Evolutionary conservation across 2,329 filamentous ascomycete species (phyloP), one percentile per base, ranked within the genome.

Genomic region (Ascosphaera pollenicola): DNA sequence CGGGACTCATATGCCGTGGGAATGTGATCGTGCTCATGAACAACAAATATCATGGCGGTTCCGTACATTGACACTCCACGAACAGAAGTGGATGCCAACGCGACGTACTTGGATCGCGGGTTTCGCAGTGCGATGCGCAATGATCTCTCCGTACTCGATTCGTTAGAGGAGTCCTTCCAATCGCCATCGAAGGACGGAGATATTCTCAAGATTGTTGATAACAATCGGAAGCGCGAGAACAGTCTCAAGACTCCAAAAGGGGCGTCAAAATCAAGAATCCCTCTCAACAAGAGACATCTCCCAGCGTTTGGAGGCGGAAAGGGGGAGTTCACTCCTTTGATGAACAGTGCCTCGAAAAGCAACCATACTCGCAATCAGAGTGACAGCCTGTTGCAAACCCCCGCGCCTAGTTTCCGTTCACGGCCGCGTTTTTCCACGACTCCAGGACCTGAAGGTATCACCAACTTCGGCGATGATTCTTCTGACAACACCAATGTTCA

Each of bases 281-380:
- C 78, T 16, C 68, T 93, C 34, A 69, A 70, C 44, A 73, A 80
- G 55, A 69, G 74, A 47, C 72, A 83, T 49, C 64, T 83, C 17
- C 78, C 76, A 17, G 64, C 66, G 30, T 68, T 69, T 45, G 65
- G 62, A 13, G 52, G 56, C 3, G 50, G 51, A 10, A 68, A 64
- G 45, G 76, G 75, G 48, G 91, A 98, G 51, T 98, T 98, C 56
- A 98, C 89, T 0, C 89, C 91, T 0, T 64, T 98, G 48, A 72
- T 98, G 54, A 93, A 92, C 58, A 76, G 72, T 48, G 52, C 67
- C 62, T 65, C 85, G 66, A 63, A 83, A 64, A 68, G 79, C 64
- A 62, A 76, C 64, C 57, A 70, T 60, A 44, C 69, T 54, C 57
- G 58, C 47, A 54, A 61, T 54, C 47, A 72, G 69, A 54, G 78